Base-by-base conservation (phyloP, 306 rosid genomes). In the Mimosa pudica region DNA sequence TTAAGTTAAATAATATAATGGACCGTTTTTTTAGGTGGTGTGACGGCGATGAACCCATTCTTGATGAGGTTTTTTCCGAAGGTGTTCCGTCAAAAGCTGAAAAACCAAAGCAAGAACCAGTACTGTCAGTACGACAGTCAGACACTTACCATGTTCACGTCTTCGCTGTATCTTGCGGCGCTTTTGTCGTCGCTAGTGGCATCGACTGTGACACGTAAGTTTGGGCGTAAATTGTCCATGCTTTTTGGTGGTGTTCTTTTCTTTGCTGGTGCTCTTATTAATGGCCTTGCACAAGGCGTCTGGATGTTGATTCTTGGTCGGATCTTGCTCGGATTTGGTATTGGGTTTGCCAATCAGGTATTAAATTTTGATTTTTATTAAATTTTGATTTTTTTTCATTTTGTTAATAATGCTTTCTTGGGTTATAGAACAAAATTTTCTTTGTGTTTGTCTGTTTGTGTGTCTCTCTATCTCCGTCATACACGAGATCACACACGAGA, bases 301-400 rank as follows among this genome's bases (percentile, higher is more conserved):
- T 89, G 91, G 94, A 92, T 90, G 95, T 76, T 92, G 47, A 92
- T 92, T 11, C 85, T 92, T 10, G 98, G 98, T 80, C 97, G 98
- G 61, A 89, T 95, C 71, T 76, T 95, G 41, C 98, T 95, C 74
- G 97, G 98, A 2, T 86, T 95, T n/a, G 98, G 98, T 71, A 88
- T 95, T 74, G 98, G 98, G 2, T 95, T 95, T 60, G 83, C 97
- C 55, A 92, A 91, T 84, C 98, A 95, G 98, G 98, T 94, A 88
- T 51, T 36, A 1, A 63, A 11, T 18, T 17, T 10, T 4, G 14
- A 18, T 4, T 1, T n/a, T n/a, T n/a, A n/a, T n/a, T n/a, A n/a
- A n/a, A 62, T 17, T 57, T 57, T 8, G 0, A 11, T 38, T 33
- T 16, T 17, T 11, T 44, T 60, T 4, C 4, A 17, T 18, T 5